phyloP scores from a whole-genome alignment of 1,284 basidiomycete species.

The Thecaphora thlaspeos region DNA sequence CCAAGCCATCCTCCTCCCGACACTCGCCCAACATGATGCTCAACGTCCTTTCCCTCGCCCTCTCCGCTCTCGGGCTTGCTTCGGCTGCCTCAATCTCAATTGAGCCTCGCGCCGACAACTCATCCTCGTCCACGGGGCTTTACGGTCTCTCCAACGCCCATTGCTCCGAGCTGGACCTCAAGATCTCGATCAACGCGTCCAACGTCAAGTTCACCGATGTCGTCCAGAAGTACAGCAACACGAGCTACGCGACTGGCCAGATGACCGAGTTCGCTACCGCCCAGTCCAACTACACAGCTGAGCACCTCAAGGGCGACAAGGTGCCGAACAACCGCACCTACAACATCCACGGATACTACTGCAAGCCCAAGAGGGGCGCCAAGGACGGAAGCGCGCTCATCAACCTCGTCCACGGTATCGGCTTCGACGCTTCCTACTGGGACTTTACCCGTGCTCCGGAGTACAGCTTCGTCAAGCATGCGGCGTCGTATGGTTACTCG shows the following conservation, averaged over 20 bases:
- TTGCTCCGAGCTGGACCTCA: too few relatives aligned
- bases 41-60: too few relatives aligned
- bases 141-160: too few relatives aligned
- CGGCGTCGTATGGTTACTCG: slow-evolving; percentile 33
- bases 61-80: too few relatives aligned
- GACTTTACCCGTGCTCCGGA: slow-evolving; percentile 12
- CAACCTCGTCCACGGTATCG: slow-evolving; percentile 34
- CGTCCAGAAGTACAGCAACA: slow-evolving; percentile 23
- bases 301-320: slow-evolving; percentile 7
- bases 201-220: slow-evolving; percentile 28
- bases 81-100: too few relatives aligned
- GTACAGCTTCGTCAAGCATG: slow-evolving; percentile 34
- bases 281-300: slow-evolving; percentile 20
- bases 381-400: slow-evolving; percentile 16
- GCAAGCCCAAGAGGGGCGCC: slow-evolving; percentile 12
- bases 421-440: slow-evolving; percentile 40
- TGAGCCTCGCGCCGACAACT: too few relatives aligned
- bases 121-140: too few relatives aligned
- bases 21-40: too few relatives aligned
- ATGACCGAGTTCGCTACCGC: slow-evolving; percentile 22
- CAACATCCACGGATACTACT: slow-evolving; percentile 28
- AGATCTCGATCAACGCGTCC: slow-evolving; percentile 15
- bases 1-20: too few relatives aligned
- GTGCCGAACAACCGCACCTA: slow-evolving; percentile 17
- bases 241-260: slow-evolving; percentile 28